Evolutionary conservation across 2,329 filamentous ascomycete species (phyloP), one percentile per base, ranked within the genome.

Genomic region (Zymoseptoria brevis): DNA sequence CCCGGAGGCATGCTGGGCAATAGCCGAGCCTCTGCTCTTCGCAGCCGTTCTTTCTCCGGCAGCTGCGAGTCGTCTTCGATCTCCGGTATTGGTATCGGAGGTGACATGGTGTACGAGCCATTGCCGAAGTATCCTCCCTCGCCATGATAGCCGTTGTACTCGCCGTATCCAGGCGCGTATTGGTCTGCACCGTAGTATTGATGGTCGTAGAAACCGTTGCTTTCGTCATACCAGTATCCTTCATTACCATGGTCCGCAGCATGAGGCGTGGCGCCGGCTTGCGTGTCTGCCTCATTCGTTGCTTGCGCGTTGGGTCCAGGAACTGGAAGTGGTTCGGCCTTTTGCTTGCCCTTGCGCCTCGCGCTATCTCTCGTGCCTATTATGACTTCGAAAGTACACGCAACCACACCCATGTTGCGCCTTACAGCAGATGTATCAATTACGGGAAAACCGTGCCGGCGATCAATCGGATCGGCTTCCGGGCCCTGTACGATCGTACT

Each of bases 361-460:
- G 55, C 82, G 66, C 86, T 93, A 72, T 99, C 92, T 41, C 83
- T 82, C 0, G 91, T 96, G 1, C 94, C 94, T 19, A 97, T 86
- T 1, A 96, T 80, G 13, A 96, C 83, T 72, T 96, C 91, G 67
- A 96, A 93, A 0, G 87, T 81, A 57, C 91, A 89, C 0, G 87
- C 87, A 21, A 96, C 87, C n/a, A 97, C 90, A 8, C 90, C 90
- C 71, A 96, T 96, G 71, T 96, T 90, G 49, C 92, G 85, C 54
- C 90, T 83, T 24, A 97, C 84, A 53, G 87, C 84, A 64, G 94
- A 87, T 0, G 94, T 99, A 66, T 96, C 91, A 50, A 96, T 82
- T 62, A 96, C 90, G 61, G 86, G 87, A 6, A 86, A 61, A 9
- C 63, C 61, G 2, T 63, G 54, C 9, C 59, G 51, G n/a, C 64